Base-by-base conservation (phyloP, 805 yeast species). In the Suhomyces kilbournensis region DNA sequence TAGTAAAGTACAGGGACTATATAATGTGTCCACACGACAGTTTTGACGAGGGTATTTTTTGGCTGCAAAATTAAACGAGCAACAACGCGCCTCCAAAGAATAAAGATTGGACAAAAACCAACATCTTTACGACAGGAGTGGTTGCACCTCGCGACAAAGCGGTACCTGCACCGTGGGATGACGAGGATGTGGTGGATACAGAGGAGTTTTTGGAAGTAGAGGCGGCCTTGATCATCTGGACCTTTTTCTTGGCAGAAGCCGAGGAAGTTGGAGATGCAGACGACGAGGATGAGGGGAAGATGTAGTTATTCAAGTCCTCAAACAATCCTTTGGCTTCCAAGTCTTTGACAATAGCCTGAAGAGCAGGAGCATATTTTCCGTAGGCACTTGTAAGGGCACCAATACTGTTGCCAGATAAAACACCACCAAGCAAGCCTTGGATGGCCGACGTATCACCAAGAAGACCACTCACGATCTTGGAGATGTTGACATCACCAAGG, bases 251-350 rank as follows among this genome's bases (percentile, higher is more conserved):
- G 45, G 53, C 50, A 4, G 56, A 6, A 9, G 57, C 44, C 7
- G 59, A 19, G 3, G 55, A 20, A 3, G 32, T 28, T n/a, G n/a
- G n/a, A n/a, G 58, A 28, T 3, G 57, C 34, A 19, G 60, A 23
- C 10, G 56, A 47, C 23, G 60, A 40, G 10, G 56, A 35, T 3
- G 63, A 53, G 8, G 69, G 68, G 60, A 70, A 71, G 3, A 75
- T 55, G 44, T 62, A 67, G 44, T 63, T 51, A 58, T 75, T 75
- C 63, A 75, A 69, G 51, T 71, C 68, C 15, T 58, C 66, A 52
- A 75, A 75, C 8, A 71, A 61, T 6, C 78, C 78, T 40, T 61
- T 62, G 28, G 59, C 47, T 53, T 75, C 75, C 34, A 74, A 67
- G 44, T 67, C 75, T 5, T 48, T 40, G 42, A 72, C 46, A 15